Base-by-base conservation (phyloP, 2,329 filamentous ascomycete genomes). In the Botrytis squamosa region DNA sequence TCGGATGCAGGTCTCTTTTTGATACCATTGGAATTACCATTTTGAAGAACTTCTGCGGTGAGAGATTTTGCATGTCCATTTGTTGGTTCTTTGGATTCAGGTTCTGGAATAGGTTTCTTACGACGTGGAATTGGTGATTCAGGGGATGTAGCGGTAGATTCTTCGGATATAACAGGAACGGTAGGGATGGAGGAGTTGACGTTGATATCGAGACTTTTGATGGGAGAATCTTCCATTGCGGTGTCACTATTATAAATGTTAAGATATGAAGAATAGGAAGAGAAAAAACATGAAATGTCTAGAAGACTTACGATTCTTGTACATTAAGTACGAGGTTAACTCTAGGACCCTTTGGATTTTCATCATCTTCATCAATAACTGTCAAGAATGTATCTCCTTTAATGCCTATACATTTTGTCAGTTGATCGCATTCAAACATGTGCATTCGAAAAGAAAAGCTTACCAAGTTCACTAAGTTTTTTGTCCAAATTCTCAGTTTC, bases 401-500 rank as follows among this genome's bases (percentile, higher is more conserved):
- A 78, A 98, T 89, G 18, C 91, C 88, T 90, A 75, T 75, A 75
- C 25, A 59, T 60, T 33, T 66, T 57, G 44, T 55, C 59, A 64
- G 42, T n/a, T 40, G 46, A 33, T 29, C 16, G 40, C 20, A 33
- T 36, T 22, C 22, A 46, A 9, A 7, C 29, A 12, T 3, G 36
- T 40, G 25, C 16, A 29, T 63, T 18, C 14, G 72, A 29, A 12
- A 40, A 68, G 29, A 25, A 20, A 29, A 69, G 73, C 84, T 78
- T 85, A 89, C 89, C 93, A 14, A 98, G 86, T 33, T 97, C 93
- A 40, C 83, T 86, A 69, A 99, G 87, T 75, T 92, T 94, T 84
- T 94, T 97, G 1, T 86, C 82, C 1, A 98, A 84, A 79, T 98
- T 97, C 73, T 97, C 93, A 7, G 93, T 93, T 79, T 97, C 89